Conservation (phyloP, 2,329 filamentous ascomycete species). For the Stemphylium lycopersici region DNA sequence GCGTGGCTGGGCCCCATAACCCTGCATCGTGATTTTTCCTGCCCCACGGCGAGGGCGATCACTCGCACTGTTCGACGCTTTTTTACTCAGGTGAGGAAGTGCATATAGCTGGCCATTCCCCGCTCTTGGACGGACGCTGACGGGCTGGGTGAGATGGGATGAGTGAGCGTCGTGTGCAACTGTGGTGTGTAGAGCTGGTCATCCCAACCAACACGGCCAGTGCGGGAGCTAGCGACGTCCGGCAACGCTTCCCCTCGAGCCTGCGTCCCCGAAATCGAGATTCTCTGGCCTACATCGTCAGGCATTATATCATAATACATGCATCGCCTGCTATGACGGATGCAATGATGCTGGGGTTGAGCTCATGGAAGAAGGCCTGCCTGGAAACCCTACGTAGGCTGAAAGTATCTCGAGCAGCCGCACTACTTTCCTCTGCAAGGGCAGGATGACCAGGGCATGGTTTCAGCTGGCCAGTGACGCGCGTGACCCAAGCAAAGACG, state of each 20-base stretch:
- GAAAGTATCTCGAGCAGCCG: too few relatives aligned
- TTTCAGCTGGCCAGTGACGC: conserved; percentile 6
- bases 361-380: background rate
- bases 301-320: conserved; percentile 6
- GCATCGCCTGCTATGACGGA: background rate
- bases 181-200: conserved; percentile 6
- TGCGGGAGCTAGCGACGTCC: conserved; percentile 7
- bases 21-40: conserved; percentile 20
- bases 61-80: conserved; percentile 6
- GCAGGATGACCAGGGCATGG: background rate
- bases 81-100: conserved; percentile 5
- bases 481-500: conserved; percentile 9
- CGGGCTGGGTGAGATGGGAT: conserved; percentile 21
- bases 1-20: conserved; percentile 24
- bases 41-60: conserved; percentile 8
- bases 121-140: conserved; percentile 11
- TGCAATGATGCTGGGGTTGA: background rate
- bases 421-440: background rate
- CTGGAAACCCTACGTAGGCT: background rate
- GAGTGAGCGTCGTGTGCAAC: conserved; percentile 13
- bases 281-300: background rate
- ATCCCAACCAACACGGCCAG: conserved; percentile 4
- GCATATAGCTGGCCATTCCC: conserved; percentile 2
- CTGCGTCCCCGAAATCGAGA: conserved; percentile 1
- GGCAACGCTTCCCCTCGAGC: conserved; percentile 3